A percentile compares a stretch with the other conserved stretches of the same genome.
Evolutionary conservation across 768 basidiomycete genomes (phyloP).

Genomic region (Phallus indusiatus): DNA sequence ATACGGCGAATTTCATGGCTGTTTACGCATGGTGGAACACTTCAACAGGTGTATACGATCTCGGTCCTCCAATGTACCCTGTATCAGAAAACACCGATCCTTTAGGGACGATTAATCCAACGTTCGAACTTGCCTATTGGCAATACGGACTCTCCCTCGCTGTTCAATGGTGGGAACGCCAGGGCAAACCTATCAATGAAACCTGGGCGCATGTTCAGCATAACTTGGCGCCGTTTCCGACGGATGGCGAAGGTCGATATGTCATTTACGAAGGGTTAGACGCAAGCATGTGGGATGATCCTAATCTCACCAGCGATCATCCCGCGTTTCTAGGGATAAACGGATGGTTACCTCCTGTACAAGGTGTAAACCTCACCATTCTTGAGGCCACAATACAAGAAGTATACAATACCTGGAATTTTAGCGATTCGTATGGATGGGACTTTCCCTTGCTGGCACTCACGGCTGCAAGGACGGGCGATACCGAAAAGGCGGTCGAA

Average conservation of each 20-base stretch:
- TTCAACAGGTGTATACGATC: slow-evolving; percentile 38
- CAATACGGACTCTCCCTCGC: slow-evolving; percentile 40
- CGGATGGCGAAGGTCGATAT: slow-evolving; percentile 38
- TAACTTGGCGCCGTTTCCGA: slow-evolving; percentile 40
- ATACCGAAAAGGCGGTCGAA: slow-evolving; percentile 39
- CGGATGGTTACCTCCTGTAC: slow-evolving; percentile 48
- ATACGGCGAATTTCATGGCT: slow-evolving; percentile 54
- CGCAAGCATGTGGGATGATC: slow-evolving; percentile 41
- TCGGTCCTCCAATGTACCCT: slow-evolving; percentile 51
- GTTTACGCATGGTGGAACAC: slow-evolving; percentile 43
- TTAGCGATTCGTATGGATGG: slow-evolving; percentile 48
- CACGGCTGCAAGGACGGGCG: slow-evolving; percentile 46
- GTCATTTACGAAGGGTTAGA: slow-evolving; percentile 48
- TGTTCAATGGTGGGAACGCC: slow-evolving; percentile 35
- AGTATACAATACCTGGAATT: slow-evolving; percentile 46
- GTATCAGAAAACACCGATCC: slow-evolving; percentile 49
- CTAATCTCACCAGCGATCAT: slow-evolving; percentile 45
- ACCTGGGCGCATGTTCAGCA: slow-evolving; percentile 36
- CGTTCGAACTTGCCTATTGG: slow-evolving; percentile 55
- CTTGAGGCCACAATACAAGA: slow-evolving; percentile 43
- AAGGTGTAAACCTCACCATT: slow-evolving; percentile 35
- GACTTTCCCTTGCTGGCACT: slow-evolving; percentile 57
- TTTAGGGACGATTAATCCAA: slow-evolving; percentile 44
- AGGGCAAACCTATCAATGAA: slow-evolving; percentile 32
- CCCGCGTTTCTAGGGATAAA: slow-evolving; percentile 46